These are phyloP conservation scores for Didymella lethalis DNA, from an alignment of 2,329 filamentous ascomycete species.

Conservation along the genomic window DNA sequence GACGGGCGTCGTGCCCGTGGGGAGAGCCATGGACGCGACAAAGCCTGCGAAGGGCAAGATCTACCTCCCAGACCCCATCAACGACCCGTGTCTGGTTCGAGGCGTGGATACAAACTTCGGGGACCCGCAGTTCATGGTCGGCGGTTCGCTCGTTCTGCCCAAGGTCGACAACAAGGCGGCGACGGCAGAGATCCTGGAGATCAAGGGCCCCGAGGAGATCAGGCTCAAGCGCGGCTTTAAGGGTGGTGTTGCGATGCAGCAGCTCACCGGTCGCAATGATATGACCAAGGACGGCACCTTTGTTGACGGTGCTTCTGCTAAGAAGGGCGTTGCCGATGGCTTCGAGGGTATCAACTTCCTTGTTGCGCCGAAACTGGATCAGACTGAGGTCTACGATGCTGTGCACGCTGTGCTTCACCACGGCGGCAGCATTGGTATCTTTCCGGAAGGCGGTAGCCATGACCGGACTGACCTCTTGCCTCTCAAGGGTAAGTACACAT, in stretches of 20 bases:
- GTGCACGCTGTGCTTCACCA: conserved; percentile 84
- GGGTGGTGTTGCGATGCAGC: conserved; percentile 74
- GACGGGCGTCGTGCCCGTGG: conserved; percentile 91
- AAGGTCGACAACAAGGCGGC: conserved; percentile 82
- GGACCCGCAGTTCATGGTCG: conserved; percentile 57
- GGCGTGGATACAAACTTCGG: conserved; percentile 86
- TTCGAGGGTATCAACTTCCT: conserved; percentile 85
- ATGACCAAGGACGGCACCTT: conserved; percentile 72
- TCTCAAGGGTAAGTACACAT: conserved; percentile 65
- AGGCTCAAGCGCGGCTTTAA: conserved; percentile 88
- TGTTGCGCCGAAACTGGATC: conserved; percentile 90
- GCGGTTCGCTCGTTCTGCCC: conserved; percentile 87
- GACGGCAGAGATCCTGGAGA: conserved; percentile 83
- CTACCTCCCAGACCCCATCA: conserved; percentile 86
- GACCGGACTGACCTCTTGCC: conserved; percentile 91
- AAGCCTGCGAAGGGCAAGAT: conserved; percentile 80
- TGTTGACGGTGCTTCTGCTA: conserved; percentile 60
- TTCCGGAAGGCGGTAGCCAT: conserved; percentile 95
- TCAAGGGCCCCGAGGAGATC: conserved; percentile 80
- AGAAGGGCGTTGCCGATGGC: conserved; percentile 60
- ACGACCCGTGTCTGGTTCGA: conserved; percentile 81
- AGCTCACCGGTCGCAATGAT: conserved; percentile 82
- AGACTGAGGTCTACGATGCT: conserved; percentile 90
- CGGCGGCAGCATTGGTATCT: conserved; percentile 93
- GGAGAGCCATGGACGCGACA: conserved; percentile 86